A percentile compares a stretch with the other conserved stretches of the same genome.
These are phyloP conservation scores for Elsinoe necatrix DNA, from an alignment of 2,329 filamentous ascomycete species.

Conservation along the genomic window DNA sequence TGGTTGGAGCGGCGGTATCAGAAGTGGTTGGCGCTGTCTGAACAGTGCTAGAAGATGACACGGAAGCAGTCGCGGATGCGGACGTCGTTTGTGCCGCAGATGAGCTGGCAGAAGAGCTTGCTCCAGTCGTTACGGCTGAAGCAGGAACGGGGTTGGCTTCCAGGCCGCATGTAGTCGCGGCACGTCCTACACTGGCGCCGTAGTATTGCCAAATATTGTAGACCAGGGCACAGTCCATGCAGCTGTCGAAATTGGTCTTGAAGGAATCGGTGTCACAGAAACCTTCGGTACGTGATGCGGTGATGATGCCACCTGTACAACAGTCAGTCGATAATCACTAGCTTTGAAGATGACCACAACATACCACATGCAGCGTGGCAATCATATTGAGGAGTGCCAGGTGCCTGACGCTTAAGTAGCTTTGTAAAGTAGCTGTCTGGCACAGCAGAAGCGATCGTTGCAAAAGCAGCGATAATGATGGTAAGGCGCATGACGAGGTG, in stretches of 20 bases:
- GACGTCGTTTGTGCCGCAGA: neutral
- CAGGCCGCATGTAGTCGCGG: conserved; percentile 33
- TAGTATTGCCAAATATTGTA: conserved; percentile 41
- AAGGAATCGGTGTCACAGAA: conserved; percentile 7
- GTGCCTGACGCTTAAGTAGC: conserved; percentile 6
- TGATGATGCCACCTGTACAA: conserved; percentile 25
- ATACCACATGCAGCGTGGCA: conserved; percentile 32
- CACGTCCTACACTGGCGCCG: conserved; percentile 31
- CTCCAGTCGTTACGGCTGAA: neutral
- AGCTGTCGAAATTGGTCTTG: conserved; percentile 24
- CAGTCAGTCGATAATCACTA: neutral
- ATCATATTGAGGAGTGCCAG: conserved; percentile 28
- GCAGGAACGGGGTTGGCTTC: neutral
- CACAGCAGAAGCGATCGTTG: neutral
- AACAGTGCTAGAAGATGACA: neutral
- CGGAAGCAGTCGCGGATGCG: neutral
- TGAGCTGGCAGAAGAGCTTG: neutral
- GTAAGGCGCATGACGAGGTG: neutral
- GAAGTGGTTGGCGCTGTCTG: neutral
- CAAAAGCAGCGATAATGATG: neutral
- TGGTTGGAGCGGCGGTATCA: neutral
- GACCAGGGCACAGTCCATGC: conserved; percentile 37
- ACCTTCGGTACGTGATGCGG: conserved; percentile 20
- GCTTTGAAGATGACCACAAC: conserved; percentile 6
- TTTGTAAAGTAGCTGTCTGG: neutral